phyloP scores from a whole-genome alignment of 192 early-diverging fungal species.

The Dimargaris xerosporica region DNA sequence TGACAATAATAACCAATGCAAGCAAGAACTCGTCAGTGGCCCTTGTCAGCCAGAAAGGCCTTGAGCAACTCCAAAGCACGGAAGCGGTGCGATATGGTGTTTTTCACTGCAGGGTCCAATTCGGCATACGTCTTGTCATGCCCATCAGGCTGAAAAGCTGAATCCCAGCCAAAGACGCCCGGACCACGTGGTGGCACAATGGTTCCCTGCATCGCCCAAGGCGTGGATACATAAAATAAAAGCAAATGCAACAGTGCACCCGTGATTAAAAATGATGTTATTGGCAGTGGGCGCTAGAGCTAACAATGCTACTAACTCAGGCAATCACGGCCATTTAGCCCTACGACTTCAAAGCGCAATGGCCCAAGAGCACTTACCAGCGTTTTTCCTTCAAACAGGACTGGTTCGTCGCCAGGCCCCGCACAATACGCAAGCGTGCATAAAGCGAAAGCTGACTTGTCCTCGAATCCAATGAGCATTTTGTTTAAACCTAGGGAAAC shows the following conservation, averaged over 20 bases:
- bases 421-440: constrained; percentile 84
- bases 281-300: too few relatives aligned
- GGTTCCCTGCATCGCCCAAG: constrained; percentile 51
- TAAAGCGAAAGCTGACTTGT: constrained; percentile 72
- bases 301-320: too few relatives aligned
- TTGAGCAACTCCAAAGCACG: constrained; percentile 57
- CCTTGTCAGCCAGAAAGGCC: constrained; percentile 10
- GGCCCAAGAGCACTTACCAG: constrained; percentile 26
- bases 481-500: constrained; percentile 46
- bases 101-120: constrained; percentile 71
- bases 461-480: constrained; percentile 76
- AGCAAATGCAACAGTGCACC: too few relatives aligned
- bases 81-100: constrained; percentile 80
- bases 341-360: too few relatives aligned
- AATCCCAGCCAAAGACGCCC: constrained; percentile 87
- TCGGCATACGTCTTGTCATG: constrained; percentile 66
- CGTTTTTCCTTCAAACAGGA: constrained; percentile 77
- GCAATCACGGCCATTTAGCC: too few relatives aligned
- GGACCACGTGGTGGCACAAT: constrained; percentile 82
- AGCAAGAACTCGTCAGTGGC: too few relatives aligned
- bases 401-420: constrained; percentile 64
- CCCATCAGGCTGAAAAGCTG: constrained; percentile 79
- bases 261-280: too few relatives aligned
- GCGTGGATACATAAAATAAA: too few relatives aligned
- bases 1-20: too few relatives aligned